Base-by-base conservation (phyloP, 1,284 basidiomycete genomes). In the Heliocybe sulcata region DNA sequence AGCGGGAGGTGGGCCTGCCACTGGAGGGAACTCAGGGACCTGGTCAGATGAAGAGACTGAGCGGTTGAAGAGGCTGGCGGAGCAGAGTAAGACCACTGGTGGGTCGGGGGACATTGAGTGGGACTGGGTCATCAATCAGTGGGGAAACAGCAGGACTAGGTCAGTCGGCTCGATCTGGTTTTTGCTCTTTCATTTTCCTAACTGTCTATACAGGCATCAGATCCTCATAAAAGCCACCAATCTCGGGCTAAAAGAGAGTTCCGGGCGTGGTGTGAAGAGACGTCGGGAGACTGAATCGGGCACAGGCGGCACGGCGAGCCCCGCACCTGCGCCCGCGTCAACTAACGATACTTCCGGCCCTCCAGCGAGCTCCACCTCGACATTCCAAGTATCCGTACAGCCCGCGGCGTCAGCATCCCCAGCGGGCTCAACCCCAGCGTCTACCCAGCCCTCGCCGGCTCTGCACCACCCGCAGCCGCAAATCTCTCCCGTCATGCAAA, bases 31-130 rank as follows among this genome's bases (percentile, higher is more conserved):
- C 53, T 83, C 84, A 56, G 87, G 87, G 0, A 76, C 84, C 10
- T 90, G 88, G 88, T 81, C 84, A 1, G 83, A 87, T 4, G 85
- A 87, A 57, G 88, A 90, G 63, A 80, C 79, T 0, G 84, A 87
- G 57, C 75, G 78, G 45, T 64, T 90, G 57, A 84, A 76, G 67
- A 79, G 75, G 53, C 64, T 90, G 25, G 80, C 83, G 0, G 88
- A 89, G 58, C 80, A 87, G 55, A 83, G 82, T 62, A 76, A 74
- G 58, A 69, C 71, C 35, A 67, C 67, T 47, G 71, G 70, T 4
- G 55, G 69, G 54, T 62, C 62, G 8, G 82, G 83, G 9, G 83
- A 88, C 60, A 81, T 84, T 48, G 83, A 87, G 53, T 90, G 87
- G 89, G 87, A 90, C 65, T 81, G 82, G 72, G 77, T 90, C 14